A percentile compares a stretch with the other conserved stretches of the same genome.
Evolutionary conservation across 2,329 filamentous ascomycete species (phyloP).

Genomic region (Colletotrichum simmondsii): DNA sequence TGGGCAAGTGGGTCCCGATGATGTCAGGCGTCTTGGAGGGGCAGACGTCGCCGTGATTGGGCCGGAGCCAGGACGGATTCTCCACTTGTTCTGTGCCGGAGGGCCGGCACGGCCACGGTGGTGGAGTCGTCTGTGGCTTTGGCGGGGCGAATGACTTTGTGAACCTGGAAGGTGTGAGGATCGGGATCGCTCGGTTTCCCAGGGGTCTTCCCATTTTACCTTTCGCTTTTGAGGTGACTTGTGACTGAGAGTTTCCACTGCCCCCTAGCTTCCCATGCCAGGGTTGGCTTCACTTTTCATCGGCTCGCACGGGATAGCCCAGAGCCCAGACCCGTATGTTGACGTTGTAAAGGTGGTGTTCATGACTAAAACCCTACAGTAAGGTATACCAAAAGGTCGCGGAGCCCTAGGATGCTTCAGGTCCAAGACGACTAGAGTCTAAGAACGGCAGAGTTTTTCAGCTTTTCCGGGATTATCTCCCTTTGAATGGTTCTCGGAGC

Average conservation of each 20-base stretch:
- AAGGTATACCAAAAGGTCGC: background rate
- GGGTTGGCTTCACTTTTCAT: background rate
- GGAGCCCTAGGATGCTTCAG: background rate
- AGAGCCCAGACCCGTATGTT: background rate
- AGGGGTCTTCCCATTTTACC: background rate
- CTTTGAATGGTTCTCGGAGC: background rate
- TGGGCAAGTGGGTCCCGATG: conserved; percentile 9
- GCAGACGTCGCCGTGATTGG: conserved; percentile 15
- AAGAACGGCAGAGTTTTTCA: conserved; percentile 2
- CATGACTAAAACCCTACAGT: conserved; percentile 5
- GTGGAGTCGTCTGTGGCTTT: conserved; percentile 18
- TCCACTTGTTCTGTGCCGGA: background rate
- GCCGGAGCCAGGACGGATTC: background rate
- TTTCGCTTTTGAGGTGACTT: background rate
- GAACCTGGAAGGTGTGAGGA: background rate
- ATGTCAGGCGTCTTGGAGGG: conserved; percentile 27
- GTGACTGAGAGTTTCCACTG: background rate
- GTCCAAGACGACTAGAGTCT: conserved; percentile 5
- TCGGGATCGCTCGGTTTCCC: conserved; percentile 16
- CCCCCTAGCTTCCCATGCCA: background rate
- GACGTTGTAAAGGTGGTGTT: conserved; percentile 10
- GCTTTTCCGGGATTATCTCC: background rate
- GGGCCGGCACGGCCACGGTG: conserved; percentile 20
- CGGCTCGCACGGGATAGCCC: conserved; percentile 6
- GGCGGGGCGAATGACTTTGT: background rate